Conservation (phyloP, 257 asterid species). For the Cruciata laevipes region DNA sequence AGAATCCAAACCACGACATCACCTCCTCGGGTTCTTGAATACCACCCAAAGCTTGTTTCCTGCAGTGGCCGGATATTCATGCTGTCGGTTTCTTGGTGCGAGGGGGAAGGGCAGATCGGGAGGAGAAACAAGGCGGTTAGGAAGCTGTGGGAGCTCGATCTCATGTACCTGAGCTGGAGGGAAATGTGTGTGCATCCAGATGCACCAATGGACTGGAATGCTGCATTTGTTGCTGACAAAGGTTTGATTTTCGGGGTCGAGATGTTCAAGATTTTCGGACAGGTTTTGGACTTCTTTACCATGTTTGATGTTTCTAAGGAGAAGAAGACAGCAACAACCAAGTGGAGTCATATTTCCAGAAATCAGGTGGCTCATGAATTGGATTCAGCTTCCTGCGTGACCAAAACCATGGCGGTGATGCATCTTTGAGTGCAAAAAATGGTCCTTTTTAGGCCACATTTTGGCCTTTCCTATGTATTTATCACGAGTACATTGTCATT, state of each 20-base stretch:
- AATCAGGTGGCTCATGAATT: constrained; percentile 62
- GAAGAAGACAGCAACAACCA: constrained; percentile 11
- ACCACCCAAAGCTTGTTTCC: constrained; percentile 69
- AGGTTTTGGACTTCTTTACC: constrained; percentile 84
- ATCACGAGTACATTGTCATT: constrained; percentile 1
- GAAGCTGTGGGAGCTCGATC: constrained; percentile 90
- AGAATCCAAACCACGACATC: constrained; percentile 51
- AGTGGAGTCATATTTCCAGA: constrained; percentile 77
- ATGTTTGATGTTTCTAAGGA: constrained; percentile 37
- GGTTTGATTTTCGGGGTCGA: constrained; percentile 71
- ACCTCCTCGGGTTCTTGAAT: constrained; percentile 83
- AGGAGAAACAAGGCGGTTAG: constrained; percentile 92
- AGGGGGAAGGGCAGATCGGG: constrained; percentile 92
- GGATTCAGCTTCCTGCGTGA: constrained; percentile 85
- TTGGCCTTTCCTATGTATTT: background rate
- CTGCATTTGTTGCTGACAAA: constrained; percentile 67
- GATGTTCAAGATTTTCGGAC: constrained; percentile 96
- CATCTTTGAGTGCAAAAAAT: constrained; percentile 39
- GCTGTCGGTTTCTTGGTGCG: constrained; percentile 94
- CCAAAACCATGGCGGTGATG: constrained; percentile 75
- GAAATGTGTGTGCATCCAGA: constrained; percentile 77
- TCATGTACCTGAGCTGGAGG: constrained; percentile 41
- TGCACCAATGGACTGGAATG: constrained; percentile 99
- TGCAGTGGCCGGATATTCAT: constrained; percentile 59
- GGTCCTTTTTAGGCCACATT: background rate